Base-by-base conservation (phyloP, 2,329 filamentous ascomycete species). In the Pseudopyrenochaeta lycopersici region DNA sequence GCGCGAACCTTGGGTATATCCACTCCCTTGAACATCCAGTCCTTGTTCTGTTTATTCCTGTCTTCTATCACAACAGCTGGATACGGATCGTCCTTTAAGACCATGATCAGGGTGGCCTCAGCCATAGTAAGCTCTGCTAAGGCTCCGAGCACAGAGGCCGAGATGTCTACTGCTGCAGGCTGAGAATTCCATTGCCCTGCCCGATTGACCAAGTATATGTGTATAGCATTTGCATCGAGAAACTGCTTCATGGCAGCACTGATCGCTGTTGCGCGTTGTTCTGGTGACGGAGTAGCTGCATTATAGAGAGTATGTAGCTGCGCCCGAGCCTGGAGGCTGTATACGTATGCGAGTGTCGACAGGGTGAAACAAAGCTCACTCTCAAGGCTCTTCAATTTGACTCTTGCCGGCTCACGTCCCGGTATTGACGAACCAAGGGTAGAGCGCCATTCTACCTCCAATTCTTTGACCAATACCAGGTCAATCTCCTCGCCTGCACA, bases 11-110 rank as follows among this genome's bases (percentile, higher is more conserved):
- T 93, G 27, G 92, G 90, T 43, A 97, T 91, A 45, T 92, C 87
- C 0, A 94, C 92, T 0, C 92, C 85, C 67, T 90, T 91, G 75
- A 95, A 96, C 92, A 98, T 98, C 94, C 94, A 99, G 63, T 98
- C 94, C 56, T 85, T 92, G 74, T 93, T 92, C 63, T 89, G 87
- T 47, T 88, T 86, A 70, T 96, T 96, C 42, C 93, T 85, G 51
- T 89, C 86, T 67, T 96, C 91, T 1, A 92, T 87, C 2, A 96
- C 89, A 6, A 88, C 85, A 1, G 90, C 88, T 1, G 94, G 90
- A 69, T 97, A 98, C 0, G 94, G 92, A 68, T 99, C 95, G 71
- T 98, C 94, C 66, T 98, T 98, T 44, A 96, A 76, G 1, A 98
- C 92, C 0, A 92, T 92, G 1, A 97, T 84, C 1, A 98, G 83